Evolutionary conservation across 345 rosid species (phyloP).

Genomic region (Draba incana): DNA sequence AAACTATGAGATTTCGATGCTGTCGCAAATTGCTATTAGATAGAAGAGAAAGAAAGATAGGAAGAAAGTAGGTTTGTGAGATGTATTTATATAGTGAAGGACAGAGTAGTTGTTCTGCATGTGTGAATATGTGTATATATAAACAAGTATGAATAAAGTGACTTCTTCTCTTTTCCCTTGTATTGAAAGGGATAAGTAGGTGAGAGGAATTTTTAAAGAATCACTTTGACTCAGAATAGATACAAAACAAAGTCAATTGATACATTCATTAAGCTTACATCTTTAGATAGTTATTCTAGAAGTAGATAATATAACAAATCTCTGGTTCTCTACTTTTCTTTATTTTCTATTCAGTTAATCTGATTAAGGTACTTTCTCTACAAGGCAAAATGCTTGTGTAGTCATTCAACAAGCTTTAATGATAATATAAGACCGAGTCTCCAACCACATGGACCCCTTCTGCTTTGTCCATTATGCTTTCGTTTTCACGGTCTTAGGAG

Average conservation of each 20-base stretch:
- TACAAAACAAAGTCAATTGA: constrained; percentile 39
- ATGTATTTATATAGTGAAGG: constrained; percentile 34
- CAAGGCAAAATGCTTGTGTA: constrained; percentile 24
- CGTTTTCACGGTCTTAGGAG: constrained; percentile 4
- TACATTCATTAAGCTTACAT: constrained; percentile 31
- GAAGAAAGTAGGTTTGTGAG: constrained; percentile 39
- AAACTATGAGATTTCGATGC: constrained; percentile 14
- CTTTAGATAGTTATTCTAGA: constrained; percentile 19
- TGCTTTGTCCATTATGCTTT: constrained; percentile 29
- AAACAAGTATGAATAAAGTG: constrained; percentile 40
- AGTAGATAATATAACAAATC: constrained; percentile 26
- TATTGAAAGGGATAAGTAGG: constrained; percentile 31
- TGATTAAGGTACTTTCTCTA: constrained; percentile 34
- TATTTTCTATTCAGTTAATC: constrained; percentile 2
- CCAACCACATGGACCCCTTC: constrained; percentile 38
- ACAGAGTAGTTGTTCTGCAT: constrained; percentile 39
- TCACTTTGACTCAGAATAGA: constrained; percentile 38
- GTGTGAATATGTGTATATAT: constrained; percentile 28
- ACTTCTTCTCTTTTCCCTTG: constrained; percentile 21
- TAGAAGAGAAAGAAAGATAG: constrained; percentile 29
- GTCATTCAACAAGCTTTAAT: constrained; percentile 15
- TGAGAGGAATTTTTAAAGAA: constrained; percentile 42
- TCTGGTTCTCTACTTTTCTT: constrained; percentile 18
- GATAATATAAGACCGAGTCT: constrained; percentile 29
- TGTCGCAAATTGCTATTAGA: constrained; percentile 29